A percentile compares a stretch with the other conserved stretches of the same genome.
phyloP scores from a whole-genome alignment of 768 basidiomycete genomes.

The Termitomyces eurrhizus region DNA sequence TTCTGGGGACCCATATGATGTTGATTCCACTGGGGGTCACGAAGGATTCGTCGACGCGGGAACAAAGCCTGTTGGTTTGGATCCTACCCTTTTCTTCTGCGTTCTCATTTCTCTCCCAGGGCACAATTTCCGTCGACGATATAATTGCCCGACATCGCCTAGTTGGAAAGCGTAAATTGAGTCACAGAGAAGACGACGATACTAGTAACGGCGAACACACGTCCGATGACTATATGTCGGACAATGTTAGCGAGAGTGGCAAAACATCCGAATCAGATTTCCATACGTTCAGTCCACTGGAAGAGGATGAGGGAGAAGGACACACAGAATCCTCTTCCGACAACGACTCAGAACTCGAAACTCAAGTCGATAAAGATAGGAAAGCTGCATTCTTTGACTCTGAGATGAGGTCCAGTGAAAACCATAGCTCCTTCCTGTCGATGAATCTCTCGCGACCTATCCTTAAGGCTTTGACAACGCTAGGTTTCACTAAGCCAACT shows the following conservation, averaged over 20 bases:
- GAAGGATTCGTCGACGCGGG: slow-evolving; percentile 60
- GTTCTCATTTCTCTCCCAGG: slow-evolving; percentile 30
- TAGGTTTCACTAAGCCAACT: slow-evolving; percentile 82
- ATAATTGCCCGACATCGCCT: slow-evolving; percentile 77
- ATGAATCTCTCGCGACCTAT: slow-evolving; percentile 97
- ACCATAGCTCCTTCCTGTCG: slow-evolving; percentile 78
- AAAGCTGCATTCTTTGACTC: slow-evolving; percentile 89
- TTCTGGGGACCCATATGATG: slow-evolving; percentile 64
- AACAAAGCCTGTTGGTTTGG: slow-evolving; percentile 51
- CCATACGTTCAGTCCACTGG: slow-evolving; percentile 22
- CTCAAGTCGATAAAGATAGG: slow-evolving; percentile 65
- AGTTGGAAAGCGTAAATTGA: slow-evolving; percentile 62
- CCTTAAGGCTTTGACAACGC: slow-evolving; percentile 80
- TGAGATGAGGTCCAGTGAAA: slow-evolving; percentile 40
- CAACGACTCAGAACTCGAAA: slow-evolving; percentile 47
- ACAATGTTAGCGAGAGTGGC: slow-evolving; percentile 26
- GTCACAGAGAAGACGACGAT: slow-evolving; percentile 31
- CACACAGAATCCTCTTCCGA: slow-evolving; percentile 25
- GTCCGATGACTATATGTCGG: slow-evolving; percentile 23
- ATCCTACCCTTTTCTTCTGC: neutral
- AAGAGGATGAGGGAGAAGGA: slow-evolving; percentile 29
- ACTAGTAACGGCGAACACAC: slow-evolving; percentile 30
- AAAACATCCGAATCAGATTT: slow-evolving; percentile 29
- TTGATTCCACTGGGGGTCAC: slow-evolving; percentile 35
- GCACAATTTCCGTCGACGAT: slow-evolving; percentile 86